Evolutionary conservation across 225 moss, liverwort and hornwort genomes (phyloP), one percentile per base, ranked within the genome.

Genomic region (Physcomitrium patens): DNA sequence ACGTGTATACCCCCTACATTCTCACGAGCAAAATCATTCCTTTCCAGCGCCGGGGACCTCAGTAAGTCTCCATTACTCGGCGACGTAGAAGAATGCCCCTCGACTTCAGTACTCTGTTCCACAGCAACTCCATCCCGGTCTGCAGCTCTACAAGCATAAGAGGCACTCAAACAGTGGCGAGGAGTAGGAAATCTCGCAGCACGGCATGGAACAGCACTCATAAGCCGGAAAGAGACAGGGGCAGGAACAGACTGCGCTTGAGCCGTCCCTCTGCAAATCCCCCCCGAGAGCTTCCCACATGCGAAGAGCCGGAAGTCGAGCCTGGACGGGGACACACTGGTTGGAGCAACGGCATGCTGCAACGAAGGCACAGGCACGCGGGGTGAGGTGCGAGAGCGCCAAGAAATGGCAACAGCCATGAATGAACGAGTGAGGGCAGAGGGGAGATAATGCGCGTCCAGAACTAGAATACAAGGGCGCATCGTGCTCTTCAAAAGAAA

Each of bases 1-100:
- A 94, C 42, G 60, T 94, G 96, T 37, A 96, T 91, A 16, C 72
- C 74, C 19, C 94, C 92, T 65, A 59, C 76, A 73, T 77, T 87
- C 15, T 81, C 81, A 46, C 69, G 84, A 71, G 80, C 56, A 31
- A 80, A 88, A 59, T 80, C 85, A 46, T 70, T 74, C 23, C 61
- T 68, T n/a, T 79, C 69, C 20, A 8, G 22, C n/a, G 46, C 1
- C 18, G n/a, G 1, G 7, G 55, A 49, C 41, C 41, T 17, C 73
- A 17, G 14, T 41, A 52, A 50, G 14, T 71, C 44, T 17, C 69
- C 60, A 71, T 41, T 60, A 54, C 16, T 18, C 49, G 20, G 12
- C 18, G 56, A 14, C 31, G 28, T 41, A n/a, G 59, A 70, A 16
- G 70, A 44, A 44, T 3, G 18, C 13, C 60, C 63, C 47, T 73